Conservation (phyloP, 305 asterid species). For the Solanum hybrid region DNA sequence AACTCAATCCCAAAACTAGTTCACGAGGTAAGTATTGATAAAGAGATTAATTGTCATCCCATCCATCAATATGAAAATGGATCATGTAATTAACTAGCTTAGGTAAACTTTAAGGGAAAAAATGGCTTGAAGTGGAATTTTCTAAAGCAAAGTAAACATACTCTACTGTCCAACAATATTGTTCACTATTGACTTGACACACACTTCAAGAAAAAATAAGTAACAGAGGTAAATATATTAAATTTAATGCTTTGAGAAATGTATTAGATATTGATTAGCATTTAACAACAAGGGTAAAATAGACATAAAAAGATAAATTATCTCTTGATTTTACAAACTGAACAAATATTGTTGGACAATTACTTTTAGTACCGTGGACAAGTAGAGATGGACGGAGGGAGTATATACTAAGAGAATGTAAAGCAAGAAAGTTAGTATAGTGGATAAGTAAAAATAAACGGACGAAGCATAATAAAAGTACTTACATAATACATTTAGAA, state of each 20-base stretch:
- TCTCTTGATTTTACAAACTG: not conserved
- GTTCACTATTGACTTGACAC: not conserved
- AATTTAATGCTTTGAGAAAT: too few species aligned
- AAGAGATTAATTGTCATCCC: not conserved
- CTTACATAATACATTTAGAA: slow-evolving; percentile 49
- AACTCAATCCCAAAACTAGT: not conserved
- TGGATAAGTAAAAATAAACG: not conserved
- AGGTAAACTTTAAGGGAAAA: not conserved
- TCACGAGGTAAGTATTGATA: not conserved
- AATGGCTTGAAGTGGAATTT: not conserved
- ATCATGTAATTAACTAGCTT: not conserved
- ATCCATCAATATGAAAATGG: not conserved
- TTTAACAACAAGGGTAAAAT: not conserved
- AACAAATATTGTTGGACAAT: too few species aligned
- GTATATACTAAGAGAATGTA: not conserved
- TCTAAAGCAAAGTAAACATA: not conserved
- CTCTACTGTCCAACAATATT: not conserved
- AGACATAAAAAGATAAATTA: not conserved
- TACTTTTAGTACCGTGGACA: too few species aligned
- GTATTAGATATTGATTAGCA: not conserved
- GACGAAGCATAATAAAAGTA: not conserved
- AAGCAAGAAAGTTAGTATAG: not conserved
- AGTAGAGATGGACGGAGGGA: too few species aligned
- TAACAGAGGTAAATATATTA: not conserved
- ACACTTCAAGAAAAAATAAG: not conserved